phyloP scores from a whole-genome alignment of 2,329 filamentous ascomycete species.

The Aspergillus sergii region DNA sequence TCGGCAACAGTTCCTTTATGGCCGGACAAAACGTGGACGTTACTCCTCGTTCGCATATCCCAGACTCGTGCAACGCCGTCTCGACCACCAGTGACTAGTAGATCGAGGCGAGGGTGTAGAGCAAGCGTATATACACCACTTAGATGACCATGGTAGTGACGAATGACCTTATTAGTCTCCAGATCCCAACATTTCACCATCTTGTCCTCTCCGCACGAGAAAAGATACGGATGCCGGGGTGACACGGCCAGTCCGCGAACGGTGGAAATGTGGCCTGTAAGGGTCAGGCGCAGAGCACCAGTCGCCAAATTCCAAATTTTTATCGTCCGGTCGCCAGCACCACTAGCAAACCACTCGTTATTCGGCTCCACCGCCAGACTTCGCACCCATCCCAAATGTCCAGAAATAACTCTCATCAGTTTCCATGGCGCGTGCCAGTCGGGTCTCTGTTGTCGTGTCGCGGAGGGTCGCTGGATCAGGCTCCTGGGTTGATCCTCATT shows the following conservation, averaged over 20 bases:
- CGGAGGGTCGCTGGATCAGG: conserved; percentile 63
- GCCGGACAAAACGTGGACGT: conserved; percentile 88
- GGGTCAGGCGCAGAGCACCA: conserved; percentile 77
- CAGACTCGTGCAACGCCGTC: conserved; percentile 94
- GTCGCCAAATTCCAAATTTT: conserved; percentile 98
- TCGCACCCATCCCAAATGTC: conserved; percentile 93
- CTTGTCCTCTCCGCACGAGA: conserved; percentile 98
- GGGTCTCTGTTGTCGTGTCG: conserved; percentile 70
- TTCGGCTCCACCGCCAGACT: conserved; percentile 88
- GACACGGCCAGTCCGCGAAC: conserved; percentile 91
- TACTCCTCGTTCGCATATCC: conserved; percentile 97
- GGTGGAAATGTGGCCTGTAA: conserved; percentile 93
- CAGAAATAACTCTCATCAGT: conserved; percentile 94
- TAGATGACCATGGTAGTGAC: conserved; percentile 95
- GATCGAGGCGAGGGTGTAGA: conserved; percentile 91
- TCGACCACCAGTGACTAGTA: conserved; percentile 90
- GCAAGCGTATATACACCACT: conserved; percentile 93
- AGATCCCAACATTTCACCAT: conserved; percentile 99
- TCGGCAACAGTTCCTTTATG: conserved; percentile 90
- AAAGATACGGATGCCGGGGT: conserved; percentile 91
- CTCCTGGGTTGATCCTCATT: conserved; percentile 57
- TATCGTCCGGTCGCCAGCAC: conserved; percentile 92
- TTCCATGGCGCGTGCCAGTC: conserved; percentile 99
- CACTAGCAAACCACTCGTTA: conserved; percentile 97
- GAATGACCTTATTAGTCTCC: conserved; percentile 98